Percentiles rank a stretch among this genome's conserved stretches.
Evolutionary conservation across 192 early-diverging fungal genomes (phyloP).

Genomic region (Dissophora globulifera): DNA sequence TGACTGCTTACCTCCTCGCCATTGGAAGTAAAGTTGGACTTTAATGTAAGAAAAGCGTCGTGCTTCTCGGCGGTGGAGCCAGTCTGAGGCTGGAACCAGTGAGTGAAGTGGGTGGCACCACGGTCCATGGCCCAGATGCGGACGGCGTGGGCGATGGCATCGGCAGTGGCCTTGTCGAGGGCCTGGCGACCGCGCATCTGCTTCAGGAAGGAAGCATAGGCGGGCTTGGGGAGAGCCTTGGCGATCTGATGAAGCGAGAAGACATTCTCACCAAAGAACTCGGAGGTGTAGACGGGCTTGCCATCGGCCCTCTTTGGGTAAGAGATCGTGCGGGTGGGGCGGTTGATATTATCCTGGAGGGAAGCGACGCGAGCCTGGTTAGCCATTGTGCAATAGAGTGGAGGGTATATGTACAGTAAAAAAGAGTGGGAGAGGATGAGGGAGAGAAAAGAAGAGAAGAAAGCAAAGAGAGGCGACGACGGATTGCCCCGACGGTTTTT

Average conservation of each 20-base stretch:
- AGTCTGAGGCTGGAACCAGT: conserved; percentile 99
- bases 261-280: conserved; percentile 94
- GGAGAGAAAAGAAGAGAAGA: conserved; percentile 1
- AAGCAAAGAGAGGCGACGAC: neutral
- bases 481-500: no score
- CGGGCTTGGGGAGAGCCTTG: conserved; percentile 93
- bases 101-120: conserved; percentile 98
- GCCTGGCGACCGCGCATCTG: conserved; percentile 91
- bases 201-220: conserved; percentile 91
- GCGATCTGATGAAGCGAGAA: conserved; percentile 93
- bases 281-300: conserved; percentile 82
- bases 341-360: conserved; percentile 66
- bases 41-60: conserved; percentile 96
- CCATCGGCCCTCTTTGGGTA: conserved; percentile 79
- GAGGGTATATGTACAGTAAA: neutral
- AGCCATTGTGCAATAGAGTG: conserved; percentile 50
- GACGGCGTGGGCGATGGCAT: conserved; percentile 98
- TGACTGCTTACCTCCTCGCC: conserved; percentile 90
- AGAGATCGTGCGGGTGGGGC: conserved; percentile 75
- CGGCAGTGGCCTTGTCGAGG: conserved; percentile 95
- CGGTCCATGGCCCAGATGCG: conserved; percentile 98
- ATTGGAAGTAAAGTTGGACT: conserved; percentile 80
- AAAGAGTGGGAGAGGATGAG: conserved; percentile 6
- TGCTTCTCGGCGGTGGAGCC: conserved; percentile 99
- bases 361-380: conserved; percentile 60